Base-by-base conservation (phyloP, 306 rosid genomes). In the Styphnolobium japonicum region DNA sequence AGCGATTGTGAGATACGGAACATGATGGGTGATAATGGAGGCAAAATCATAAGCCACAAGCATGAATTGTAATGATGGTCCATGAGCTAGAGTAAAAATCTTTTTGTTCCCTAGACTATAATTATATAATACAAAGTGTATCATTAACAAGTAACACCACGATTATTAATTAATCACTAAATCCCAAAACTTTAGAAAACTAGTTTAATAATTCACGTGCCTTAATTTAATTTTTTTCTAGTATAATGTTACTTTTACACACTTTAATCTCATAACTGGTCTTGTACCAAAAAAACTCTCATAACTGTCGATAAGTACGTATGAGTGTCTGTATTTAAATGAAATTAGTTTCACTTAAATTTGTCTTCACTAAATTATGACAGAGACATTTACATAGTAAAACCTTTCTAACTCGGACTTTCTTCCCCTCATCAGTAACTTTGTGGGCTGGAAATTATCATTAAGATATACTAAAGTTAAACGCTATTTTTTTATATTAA, bases 11-110 rank as follows among this genome's bases (percentile, higher is more conserved):
- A 33, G 73, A 74, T 67, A 73, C 18, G 69, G 25, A 69, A 63
- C 62, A 69, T 82, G 86, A 85, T 78, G 75, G 76, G 71, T 78
- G 82, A 73, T 67, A 67, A 67, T 60, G 81, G 81, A 63, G 83
- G 73, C 78, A 34, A 67, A 79, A 86, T 86, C 60, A 82, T 76
- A 60, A 68, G 65, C 10, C 77, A 56, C 21, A 63, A 21, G 74
- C 56, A 51, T 18, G 39, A 62, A 19, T 6, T 49, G 48, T 56
- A 72, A 80, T 80, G 25, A 80, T 80, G 25, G 37, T 8, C 42
- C 63, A 27, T 39, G 67, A 62, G n/a, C n/a, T n/a, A n/a, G 22
- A 55, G 57, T 37, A 31, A 36, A 12, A 10, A 70, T 33, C 69
- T 68, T 60, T 42, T 12, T 60, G 56, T 42, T 45, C 31, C 48